Base-by-base conservation (phyloP, 257 asterid genomes). In the Salvia splendens region DNA sequence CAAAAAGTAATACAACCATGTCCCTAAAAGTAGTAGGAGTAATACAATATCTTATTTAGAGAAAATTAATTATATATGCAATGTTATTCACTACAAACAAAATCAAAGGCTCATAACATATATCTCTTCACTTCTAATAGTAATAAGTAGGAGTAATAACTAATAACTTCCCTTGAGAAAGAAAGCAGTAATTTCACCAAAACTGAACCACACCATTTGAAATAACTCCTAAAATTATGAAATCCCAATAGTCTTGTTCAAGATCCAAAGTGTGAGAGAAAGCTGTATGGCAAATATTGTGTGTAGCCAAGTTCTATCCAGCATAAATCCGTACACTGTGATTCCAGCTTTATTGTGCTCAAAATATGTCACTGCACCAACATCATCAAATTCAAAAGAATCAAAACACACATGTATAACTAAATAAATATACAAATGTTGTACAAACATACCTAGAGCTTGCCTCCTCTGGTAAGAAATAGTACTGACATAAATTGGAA, bases 321-420 rank as follows among this genome's bases (percentile, higher is more conserved):
- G 84, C 93, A 89, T 86, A 47, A 93, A 93, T 28, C 98, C 98
- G 40, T 85, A 93, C 60, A 93, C 92, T 0, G 98, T 93, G 33
- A 93, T 88, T 62, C 98, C 98, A 48, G 97, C 97, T 77, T 73
- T 78, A 83, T 93, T 89, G 79, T 93, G 89, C 84, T 86, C 92
- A 30, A 93, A 89, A 74, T 93, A 93, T 16, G 93, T 82, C 77
- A 88, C 98, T 93, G 92, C 85, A 81, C 12, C 17, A 24, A 66
- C 2, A 32, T 58, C 47, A 61, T 20, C 14, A 24, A 24, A 24
- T 24, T 24, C 30, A 24, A 24, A 24, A 24, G 30, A 24, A 24
- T 24, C 30, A 24, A 24, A 24, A 24, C 7, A 6, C 7, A 35
- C 40, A 35, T 35, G 7, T 35, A 35, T 35, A 35, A 35, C 12